Conservation (phyloP, 306 rosid species). For the Arachis hypogaea region DNA sequence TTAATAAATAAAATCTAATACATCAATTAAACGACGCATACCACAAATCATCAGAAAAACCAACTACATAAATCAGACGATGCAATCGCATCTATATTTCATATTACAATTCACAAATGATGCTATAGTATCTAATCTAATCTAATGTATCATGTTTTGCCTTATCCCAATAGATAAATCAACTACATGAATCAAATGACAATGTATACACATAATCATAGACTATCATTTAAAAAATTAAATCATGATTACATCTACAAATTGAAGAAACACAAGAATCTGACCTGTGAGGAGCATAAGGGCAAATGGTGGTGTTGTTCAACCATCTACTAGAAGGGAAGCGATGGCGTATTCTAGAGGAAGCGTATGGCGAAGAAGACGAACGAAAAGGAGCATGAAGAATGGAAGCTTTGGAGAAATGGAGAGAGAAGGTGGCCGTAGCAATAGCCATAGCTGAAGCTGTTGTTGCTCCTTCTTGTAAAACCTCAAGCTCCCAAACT, state of each 20-base stretch:
- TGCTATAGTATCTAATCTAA: too few relatives aligned
- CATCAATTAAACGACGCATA: too few relatives aligned
- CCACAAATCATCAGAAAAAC: too few relatives aligned
- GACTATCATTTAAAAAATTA: too few relatives aligned
- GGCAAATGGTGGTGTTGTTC: slow-evolving; percentile 37
- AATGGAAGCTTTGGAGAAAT: slow-evolving; percentile 43
- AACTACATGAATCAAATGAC: background rate
- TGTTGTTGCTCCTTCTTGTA: slow-evolving; percentile 32
- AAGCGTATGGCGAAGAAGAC: slow-evolving; percentile 39
- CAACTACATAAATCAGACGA: too few relatives aligned
- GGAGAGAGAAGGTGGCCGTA: slow-evolving; percentile 52
- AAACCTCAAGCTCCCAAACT: slow-evolving; percentile 66
- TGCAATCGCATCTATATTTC: too few relatives aligned
- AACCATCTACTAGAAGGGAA: slow-evolving; percentile 65
- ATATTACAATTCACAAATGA: too few relatives aligned
- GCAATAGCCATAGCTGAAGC: slow-evolving; percentile 60
- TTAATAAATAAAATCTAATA: too few relatives aligned
- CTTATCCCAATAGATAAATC: too few relatives aligned
- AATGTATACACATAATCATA: too few relatives aligned
- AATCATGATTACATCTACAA: background rate
- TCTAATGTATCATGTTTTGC: too few relatives aligned
- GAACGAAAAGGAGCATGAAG: slow-evolving; percentile 43
- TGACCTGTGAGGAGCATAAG: slow-evolving; percentile 48
- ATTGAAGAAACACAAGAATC: background rate
- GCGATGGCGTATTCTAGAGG: slow-evolving; percentile 66